Base-by-base conservation (phyloP, 768 basidiomycete genomes). In the Dioszegia crocea region DNA sequence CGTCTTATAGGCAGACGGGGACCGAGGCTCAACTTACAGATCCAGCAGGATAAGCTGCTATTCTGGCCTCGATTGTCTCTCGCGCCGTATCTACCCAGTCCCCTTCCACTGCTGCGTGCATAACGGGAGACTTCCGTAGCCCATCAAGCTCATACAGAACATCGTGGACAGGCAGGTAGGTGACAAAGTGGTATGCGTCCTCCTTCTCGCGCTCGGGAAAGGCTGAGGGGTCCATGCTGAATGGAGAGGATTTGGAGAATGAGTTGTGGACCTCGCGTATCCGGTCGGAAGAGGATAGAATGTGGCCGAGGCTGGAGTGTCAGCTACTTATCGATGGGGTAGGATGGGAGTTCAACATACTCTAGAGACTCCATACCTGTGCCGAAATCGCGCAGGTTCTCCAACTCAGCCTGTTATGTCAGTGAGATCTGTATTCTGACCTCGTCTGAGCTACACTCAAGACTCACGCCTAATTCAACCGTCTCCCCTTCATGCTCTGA, bases 131-230 rank as follows among this genome's bases (percentile, higher is more conserved):
- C 45, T 81, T 78, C 74, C 91, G 89, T 64, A 99, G 79, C 11
- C 94, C 94, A 70, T 98, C 94, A 30, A 99, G 82, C 78, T 99
- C 94, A 77, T 93, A 97, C 43, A 99, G 78, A 23, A 83, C 82
- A 19, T 89, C 94, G 77, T 86, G 82, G 41, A 85, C 79, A 3
- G 94, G 94, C 47, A 94, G 79, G 75, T 97, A 99, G 11, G 94
- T 87, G 40, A 98, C 86, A 70, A 98, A 99, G 69, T 99, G 94
- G 76, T 94, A 99, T 12, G 93, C 93, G 68, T 98, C 96, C 71
- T 86, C 85, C 8, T 69, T 62, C 66, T 81, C 78, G 79, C 78
- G 66, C 79, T 84, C 65, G 80, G 87, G 26, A 83, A 83, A 59
- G 21, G 88, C 80, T 23, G 84, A 86, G 23, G 91, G 82, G 19